These are phyloP conservation scores for Colletotrichum musae DNA, from an alignment of 2,329 filamentous ascomycete species.

Conservation along the genomic window DNA sequence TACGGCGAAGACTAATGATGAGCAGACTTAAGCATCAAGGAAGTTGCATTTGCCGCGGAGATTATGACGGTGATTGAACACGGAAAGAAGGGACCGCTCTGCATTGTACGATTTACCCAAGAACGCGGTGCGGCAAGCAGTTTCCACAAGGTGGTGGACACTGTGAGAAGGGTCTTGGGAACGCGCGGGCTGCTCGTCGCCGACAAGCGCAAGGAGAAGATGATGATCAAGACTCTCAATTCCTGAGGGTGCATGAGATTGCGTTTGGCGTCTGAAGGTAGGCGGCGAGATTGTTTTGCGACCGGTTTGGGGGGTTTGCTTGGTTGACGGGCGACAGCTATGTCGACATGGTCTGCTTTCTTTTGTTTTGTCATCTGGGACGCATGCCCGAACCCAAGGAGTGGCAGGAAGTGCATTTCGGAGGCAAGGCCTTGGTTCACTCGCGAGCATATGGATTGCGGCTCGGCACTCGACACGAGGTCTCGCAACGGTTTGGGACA, in stretches of 20 bases:
- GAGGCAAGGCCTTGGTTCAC: conserved; percentile 25
- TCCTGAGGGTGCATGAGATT: conserved; percentile 52
- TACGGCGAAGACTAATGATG: conserved; percentile 40
- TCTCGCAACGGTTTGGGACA: conserved; percentile 1
- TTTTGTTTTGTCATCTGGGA: conserved; percentile 29
- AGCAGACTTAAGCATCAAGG: conserved; percentile 83
- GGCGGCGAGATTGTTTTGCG: conserved; percentile 32
- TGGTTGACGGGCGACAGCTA: conserved; percentile 16
- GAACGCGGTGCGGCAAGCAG: conserved; percentile 92
- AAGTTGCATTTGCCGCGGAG: conserved; percentile 89
- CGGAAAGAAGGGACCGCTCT: conserved; percentile 81
- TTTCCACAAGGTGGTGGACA: conserved; percentile 86
- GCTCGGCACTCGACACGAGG: conserved; percentile 19
- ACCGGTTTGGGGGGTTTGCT: conserved; percentile 23
- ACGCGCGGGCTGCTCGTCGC: conserved; percentile 77
- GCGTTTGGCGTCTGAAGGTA: conserved; percentile 37
- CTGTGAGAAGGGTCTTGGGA: conserved; percentile 78
- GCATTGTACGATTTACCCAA: conserved; percentile 88
- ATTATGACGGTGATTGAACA: conserved; percentile 92
- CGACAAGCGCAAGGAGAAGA: conserved; percentile 76
- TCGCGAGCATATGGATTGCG: neutral
- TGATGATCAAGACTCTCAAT: conserved; percentile 80
- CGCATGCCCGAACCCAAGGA: conserved; percentile 16
- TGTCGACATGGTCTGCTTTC: conserved; percentile 23
- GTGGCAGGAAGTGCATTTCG: conserved; percentile 20